phyloP scores from a whole-genome alignment of 2,329 filamentous ascomycete genomes.

The Talaromyces verruculosus region DNA sequence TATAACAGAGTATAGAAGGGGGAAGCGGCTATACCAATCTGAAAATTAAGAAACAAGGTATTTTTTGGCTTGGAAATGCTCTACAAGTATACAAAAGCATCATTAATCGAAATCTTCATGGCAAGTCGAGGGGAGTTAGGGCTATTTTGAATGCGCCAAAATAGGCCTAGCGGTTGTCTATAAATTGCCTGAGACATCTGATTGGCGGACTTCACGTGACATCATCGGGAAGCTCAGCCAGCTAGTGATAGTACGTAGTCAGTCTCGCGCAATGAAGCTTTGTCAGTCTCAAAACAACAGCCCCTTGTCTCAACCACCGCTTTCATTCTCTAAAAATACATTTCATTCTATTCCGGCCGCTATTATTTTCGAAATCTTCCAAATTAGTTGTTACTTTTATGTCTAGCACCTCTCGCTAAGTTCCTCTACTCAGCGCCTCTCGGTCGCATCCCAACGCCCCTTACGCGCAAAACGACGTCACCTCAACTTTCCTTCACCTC shows the following conservation, averaged over 20 bases:
- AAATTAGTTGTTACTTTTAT: not conserved
- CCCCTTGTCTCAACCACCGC: not conserved
- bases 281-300: conserved; percentile 7
- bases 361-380: not conserved
- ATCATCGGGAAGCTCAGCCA: conserved; percentile 1
- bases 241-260: not conserved
- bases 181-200: not conserved
- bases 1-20: not conserved
- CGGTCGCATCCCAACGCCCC: conserved; percentile 14
- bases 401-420: not conserved
- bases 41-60: too few species aligned
- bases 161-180: not conserved
- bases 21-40: too few species aligned
- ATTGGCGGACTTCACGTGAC: conserved; percentile 10
- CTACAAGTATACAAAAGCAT: not conserved
- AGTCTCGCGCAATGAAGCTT: conserved; percentile 8
- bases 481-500: not conserved
- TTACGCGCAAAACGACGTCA: conserved; percentile 17
- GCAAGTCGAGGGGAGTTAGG: not conserved
- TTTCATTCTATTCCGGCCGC: not conserved
- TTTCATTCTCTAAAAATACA: not conserved
- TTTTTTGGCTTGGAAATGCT: not conserved
- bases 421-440: conserved; percentile 1
- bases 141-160: not conserved
- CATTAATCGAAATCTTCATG: not conserved